Evolutionary conservation across 1,284 basidiomycete species (phyloP).

Genomic region (Trametes sp.): DNA sequence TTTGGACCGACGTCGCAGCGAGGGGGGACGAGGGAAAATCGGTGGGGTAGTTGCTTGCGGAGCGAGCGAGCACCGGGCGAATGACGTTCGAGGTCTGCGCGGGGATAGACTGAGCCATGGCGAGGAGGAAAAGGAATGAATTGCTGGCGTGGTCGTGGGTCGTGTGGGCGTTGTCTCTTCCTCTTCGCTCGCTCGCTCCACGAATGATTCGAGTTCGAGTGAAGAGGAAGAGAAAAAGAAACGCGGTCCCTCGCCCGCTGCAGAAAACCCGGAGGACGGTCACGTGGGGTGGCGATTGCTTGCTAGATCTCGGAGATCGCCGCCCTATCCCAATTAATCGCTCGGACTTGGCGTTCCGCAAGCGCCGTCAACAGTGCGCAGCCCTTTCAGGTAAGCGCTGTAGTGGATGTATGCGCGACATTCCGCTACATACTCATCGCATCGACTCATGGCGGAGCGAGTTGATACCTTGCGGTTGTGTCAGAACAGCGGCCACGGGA

Average conservation of each 20-base stretch:
- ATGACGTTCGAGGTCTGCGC: conserved; percentile 42
- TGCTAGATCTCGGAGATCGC: conserved; percentile 22
- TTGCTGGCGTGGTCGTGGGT: conserved; percentile 28
- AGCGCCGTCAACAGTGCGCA: not conserved
- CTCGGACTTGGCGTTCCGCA: conserved; percentile 6
- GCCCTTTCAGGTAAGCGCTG: not conserved
- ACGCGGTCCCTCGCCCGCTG: conserved; percentile 11
- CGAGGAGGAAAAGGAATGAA: conserved; percentile 33
- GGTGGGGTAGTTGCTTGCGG: conserved; percentile 50
- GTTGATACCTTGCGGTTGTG: no score
- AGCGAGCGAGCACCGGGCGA: conserved; percentile 56
- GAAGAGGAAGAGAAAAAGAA: conserved; percentile 55
- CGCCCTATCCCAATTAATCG: conserved; percentile 17
- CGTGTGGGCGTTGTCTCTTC: conserved; percentile 49
- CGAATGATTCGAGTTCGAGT: conserved; percentile 49
- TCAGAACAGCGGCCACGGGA: no score
- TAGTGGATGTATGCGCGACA: not conserved
- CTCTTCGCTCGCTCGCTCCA: conserved; percentile 57
- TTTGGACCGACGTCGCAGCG: conserved; percentile 50
- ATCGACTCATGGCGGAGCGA: no score
- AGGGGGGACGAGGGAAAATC: conserved; percentile 61
- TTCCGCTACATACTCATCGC: no score
- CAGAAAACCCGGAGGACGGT: conserved; percentile 14
- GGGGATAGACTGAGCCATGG: conserved; percentile 43
- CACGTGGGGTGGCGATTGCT: conserved; percentile 13